Conservation (phyloP, 148 eudicot species). For the Rhododendron simsii region DNA sequence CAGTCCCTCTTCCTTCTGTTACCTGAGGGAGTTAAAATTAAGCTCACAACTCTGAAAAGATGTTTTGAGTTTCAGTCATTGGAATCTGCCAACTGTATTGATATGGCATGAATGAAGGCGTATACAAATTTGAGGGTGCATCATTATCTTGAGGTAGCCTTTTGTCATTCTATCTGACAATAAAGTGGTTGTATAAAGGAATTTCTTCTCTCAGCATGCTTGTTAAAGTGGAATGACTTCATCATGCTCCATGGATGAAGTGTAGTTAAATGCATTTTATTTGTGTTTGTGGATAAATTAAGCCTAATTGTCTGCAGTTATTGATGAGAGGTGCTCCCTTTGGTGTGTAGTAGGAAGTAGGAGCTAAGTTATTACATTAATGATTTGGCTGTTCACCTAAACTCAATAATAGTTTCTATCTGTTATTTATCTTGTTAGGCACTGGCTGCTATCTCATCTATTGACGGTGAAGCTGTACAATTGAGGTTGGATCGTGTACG, state of each 20-base stretch:
- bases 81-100: background rate
- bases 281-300: background rate
- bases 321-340: background rate
- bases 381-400: background rate
- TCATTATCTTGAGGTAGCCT: background rate
- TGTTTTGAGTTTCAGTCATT: background rate
- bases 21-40: background rate
- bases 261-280: background rate
- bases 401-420: background rate
- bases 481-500: slow-evolving; percentile 83
- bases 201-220: background rate
- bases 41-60: background rate
- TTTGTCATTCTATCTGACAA: background rate
- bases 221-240: background rate
- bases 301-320: background rate
- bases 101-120: background rate
- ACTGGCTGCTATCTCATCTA: slow-evolving; percentile 80
- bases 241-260: background rate
- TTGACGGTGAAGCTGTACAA: slow-evolving; percentile 80
- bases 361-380: background rate
- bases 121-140: background rate
- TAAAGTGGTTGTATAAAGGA: background rate
- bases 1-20: background rate
- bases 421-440: slow-evolving; percentile 43
- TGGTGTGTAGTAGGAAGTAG: background rate